Percentiles rank a stretch among this genome's conserved stretches.
Conservation (phyloP, 768 basidiomycete species). For the Filobasidium floriforme region DNA sequence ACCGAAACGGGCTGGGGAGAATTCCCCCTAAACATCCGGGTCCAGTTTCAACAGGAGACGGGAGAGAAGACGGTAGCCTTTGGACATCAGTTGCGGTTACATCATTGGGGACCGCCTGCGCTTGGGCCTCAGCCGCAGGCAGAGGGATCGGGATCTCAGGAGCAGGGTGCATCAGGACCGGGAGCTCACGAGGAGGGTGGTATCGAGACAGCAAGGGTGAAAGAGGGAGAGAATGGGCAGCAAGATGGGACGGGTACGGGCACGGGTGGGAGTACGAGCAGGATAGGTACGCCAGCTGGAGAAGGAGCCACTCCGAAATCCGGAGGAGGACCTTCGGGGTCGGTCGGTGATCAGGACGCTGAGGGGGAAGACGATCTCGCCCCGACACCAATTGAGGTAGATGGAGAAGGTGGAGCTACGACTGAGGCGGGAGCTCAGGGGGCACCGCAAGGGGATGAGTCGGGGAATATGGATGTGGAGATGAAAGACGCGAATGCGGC, state of each 20-base stretch:
- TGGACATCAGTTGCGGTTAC: slow-evolving; percentile 91
- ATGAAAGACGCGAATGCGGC: slow-evolving; percentile 10
- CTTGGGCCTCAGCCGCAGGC: slow-evolving; percentile 48
- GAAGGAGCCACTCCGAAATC: too few relatives aligned
- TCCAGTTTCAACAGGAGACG: slow-evolving; percentile 80
- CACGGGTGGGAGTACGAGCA: background rate
- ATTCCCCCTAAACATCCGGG: slow-evolving; percentile 88
- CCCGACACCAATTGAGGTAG: background rate
- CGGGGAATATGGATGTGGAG: background rate
- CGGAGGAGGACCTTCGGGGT: too few relatives aligned
- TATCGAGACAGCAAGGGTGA: background rate
- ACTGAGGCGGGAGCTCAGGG: background rate
- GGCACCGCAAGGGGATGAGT: background rate
- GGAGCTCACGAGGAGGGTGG: slow-evolving; percentile 37
- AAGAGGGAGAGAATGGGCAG: background rate
- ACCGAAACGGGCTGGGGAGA: slow-evolving; percentile 99
- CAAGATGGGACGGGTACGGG: background rate
- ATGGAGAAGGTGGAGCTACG: background rate
- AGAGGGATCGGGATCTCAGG: slow-evolving; percentile 53
- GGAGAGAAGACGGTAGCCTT: slow-evolving; percentile 81
- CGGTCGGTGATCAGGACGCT: too few relatives aligned
- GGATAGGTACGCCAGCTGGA: too few relatives aligned
- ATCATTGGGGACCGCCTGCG: slow-evolving; percentile 43
- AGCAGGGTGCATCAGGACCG: slow-evolving; percentile 49
- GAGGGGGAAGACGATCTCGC: too few relatives aligned